A percentile compares a stretch with the other conserved stretches of the same genome.
These are phyloP conservation scores for Salix koriyanagi DNA, from an alignment of 345 rosid species.

Conservation along the genomic window DNA sequence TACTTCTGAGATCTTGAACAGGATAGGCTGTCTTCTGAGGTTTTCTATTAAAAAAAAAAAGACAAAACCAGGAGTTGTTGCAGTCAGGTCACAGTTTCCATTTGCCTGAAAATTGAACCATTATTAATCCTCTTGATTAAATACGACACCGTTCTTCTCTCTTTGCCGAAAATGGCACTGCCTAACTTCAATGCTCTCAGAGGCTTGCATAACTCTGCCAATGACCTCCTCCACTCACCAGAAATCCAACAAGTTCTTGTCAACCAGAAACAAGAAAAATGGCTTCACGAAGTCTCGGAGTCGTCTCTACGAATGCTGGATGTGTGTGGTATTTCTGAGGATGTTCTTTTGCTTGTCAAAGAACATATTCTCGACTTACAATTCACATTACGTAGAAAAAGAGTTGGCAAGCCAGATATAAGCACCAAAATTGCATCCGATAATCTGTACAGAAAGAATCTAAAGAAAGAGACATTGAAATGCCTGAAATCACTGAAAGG, in stretches of 20 bases:
- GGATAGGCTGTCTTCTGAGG: constrained; percentile 2
- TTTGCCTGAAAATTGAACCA: neutral
- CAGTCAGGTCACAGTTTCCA: neutral
- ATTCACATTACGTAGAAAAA: constrained; percentile 40
- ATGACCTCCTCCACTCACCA: constrained; percentile 67
- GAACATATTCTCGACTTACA: constrained; percentile 54
- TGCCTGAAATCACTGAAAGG: constrained; percentile 48
- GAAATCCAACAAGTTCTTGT: constrained; percentile 41
- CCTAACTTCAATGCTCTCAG: constrained; percentile 56
- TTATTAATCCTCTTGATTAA: neutral
- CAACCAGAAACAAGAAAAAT: constrained; percentile 43
- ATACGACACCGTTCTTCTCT: neutral
- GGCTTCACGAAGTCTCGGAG: constrained; percentile 55
- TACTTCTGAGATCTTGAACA: constrained; percentile 35
- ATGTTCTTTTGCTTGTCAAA: constrained; percentile 55
- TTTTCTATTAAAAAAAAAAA: constrained; percentile 3
- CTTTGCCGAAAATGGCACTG: constrained; percentile 33
- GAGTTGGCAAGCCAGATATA: constrained; percentile 31
- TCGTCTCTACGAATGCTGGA: constrained; percentile 71
- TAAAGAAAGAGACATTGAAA: constrained; percentile 66
- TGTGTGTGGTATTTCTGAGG: constrained; percentile 51
- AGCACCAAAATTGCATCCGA: constrained; percentile 46
- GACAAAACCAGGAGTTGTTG: neutral
- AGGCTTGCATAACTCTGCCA: constrained; percentile 66
- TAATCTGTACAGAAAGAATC: constrained; percentile 47